These are phyloP conservation scores for Gossypium mustelinum DNA, from an alignment of 345 rosid genomes.

Conservation along the genomic window DNA sequence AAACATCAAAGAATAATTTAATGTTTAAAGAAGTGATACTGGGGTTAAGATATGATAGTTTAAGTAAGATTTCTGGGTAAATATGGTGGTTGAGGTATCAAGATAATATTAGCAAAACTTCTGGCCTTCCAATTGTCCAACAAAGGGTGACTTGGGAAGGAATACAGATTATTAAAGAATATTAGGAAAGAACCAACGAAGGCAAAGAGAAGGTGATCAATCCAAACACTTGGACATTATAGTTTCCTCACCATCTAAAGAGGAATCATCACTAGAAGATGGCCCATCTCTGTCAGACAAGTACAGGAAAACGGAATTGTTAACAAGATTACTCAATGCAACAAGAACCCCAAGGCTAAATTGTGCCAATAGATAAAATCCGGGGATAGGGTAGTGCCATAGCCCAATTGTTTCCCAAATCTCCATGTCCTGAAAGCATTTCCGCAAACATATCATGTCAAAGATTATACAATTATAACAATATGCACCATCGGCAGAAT, in stretches of 20 bases:
- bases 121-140: not conserved
- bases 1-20: not conserved
- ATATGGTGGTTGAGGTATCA: not conserved
- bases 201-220: not conserved
- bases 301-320: conserved; percentile 18
- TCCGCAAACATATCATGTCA: not conserved
- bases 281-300: conserved; percentile 15
- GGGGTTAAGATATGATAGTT: not conserved
- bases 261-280: conserved; percentile 7
- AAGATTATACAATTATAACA: not conserved
- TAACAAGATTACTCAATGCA: conserved; percentile 21
- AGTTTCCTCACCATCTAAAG: conserved; percentile 10
- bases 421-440: conserved; percentile 15
- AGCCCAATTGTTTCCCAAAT: conserved; percentile 21
- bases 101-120: not conserved
- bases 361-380: conserved; percentile 19
- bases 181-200: not conserved
- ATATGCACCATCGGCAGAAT: not conserved
- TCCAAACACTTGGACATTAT: not conserved
- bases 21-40: not conserved
- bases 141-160: not conserved
- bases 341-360: conserved; percentile 20
- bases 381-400: conserved; percentile 22
- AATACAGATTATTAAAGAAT: not conserved
- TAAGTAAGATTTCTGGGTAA: not conserved